Base-by-base conservation (phyloP, 202 grass and related monocot genomes). In the Zizania palustris region DNA sequence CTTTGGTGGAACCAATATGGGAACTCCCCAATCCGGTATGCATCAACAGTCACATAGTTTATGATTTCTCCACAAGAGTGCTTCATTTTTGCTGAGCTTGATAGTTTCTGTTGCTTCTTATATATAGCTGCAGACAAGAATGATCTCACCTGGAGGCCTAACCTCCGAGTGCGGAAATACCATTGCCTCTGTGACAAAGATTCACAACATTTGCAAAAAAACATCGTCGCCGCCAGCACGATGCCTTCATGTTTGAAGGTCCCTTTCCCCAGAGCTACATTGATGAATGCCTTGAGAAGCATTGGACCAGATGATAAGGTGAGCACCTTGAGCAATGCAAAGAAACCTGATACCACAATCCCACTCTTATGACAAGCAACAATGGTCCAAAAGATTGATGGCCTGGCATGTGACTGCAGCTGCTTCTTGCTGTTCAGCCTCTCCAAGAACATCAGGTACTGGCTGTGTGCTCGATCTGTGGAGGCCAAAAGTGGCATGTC, bases 1-100 rank as follows among this genome's bases (percentile, higher is more conserved):
- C 85, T 98, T 69, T 94, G 95, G 70, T 98, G 91, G 77, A 98
- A 98, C 91, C 82, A 88, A 76, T 84, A 98, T 2, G 95, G 95
- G 70, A 98, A 98, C 36, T 98, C 95, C 4, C 95, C 95, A 74
- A 94, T 88, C 36, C 95, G 35, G 44, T 98, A 98, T 1, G 84
- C 95, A 74, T 98, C 91, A 3, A 98, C 95, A 0, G 89, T 98
- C 38, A 98, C 79, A 72, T 98, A 94, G 72, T 94, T 98, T 85
- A 92, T 93, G 35, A 97, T 97, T 77, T 92, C 60, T 39, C 94
- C 94, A 15, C 89, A 92, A 74, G 91, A 97, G 77, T 97, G 87
- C 20, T 72, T 82, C 70, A 83, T 42, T 77, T 92, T 97, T 18
- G 89, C 94, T 10, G 68, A 77, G 41, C 85, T 97, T 18, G 94